Percentiles rank a stretch among this genome's conserved stretches.
These are phyloP conservation scores for Phytopythium boreale DNA, from an alignment of 352 stramenopile genomes.

Conservation along the genomic window DNA sequence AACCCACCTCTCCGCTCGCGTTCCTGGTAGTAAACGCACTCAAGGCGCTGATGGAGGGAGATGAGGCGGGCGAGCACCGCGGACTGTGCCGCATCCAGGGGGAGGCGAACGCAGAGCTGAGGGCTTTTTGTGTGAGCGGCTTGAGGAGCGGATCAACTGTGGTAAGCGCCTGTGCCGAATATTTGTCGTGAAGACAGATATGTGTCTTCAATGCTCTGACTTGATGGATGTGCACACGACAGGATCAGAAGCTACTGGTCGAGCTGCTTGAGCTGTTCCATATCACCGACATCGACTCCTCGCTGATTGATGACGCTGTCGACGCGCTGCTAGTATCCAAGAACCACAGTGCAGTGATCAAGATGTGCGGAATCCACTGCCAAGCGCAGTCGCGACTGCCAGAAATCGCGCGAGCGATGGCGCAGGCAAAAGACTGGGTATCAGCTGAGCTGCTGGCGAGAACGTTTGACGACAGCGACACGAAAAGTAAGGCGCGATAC, in stretches of 20 bases:
- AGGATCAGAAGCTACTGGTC: slow-evolving; percentile 59
- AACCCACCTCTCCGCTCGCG: slow-evolving; percentile 46
- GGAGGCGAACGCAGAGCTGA: slow-evolving; percentile 22
- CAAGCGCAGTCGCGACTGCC: slow-evolving; percentile 31
- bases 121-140: slow-evolving; percentile 24
- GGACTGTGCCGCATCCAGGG: slow-evolving; percentile 18
- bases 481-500: neutral
- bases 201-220: neutral
- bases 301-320: slow-evolving; percentile 18
- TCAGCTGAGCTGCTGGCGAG: slow-evolving; percentile 47
- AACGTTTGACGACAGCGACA: slow-evolving; percentile 23
- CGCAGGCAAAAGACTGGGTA: slow-evolving; percentile 54
- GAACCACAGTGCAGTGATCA: slow-evolving; percentile 49
- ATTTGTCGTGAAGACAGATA: neutral
- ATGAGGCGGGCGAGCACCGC: slow-evolving; percentile 4
- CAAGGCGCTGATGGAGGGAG: slow-evolving; percentile 21
- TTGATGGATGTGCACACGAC: neutral
- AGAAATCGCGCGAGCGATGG: slow-evolving; percentile 31
- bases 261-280: slow-evolving; percentile 58
- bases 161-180: neutral
- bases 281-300: slow-evolving; percentile 25
- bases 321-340: slow-evolving; percentile 31
- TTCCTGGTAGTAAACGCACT: slow-evolving; percentile 57
- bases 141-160: slow-evolving; percentile 13
- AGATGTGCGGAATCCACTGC: slow-evolving; percentile 34